phyloP scores from a whole-genome alignment of 176 grass and related monocot species.

The Musa beccarii region DNA sequence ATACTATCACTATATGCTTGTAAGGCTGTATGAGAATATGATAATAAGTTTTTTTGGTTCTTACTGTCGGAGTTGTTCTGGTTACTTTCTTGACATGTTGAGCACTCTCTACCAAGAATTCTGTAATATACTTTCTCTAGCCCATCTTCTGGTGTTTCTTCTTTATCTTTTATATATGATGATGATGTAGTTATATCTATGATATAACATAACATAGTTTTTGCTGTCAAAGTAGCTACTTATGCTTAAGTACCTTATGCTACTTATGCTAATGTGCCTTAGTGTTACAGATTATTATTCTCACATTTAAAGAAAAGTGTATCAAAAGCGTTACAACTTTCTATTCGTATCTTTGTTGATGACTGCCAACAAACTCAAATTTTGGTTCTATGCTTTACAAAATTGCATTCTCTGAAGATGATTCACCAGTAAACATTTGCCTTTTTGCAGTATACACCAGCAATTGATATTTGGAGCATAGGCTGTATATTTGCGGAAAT shows the following conservation, averaged over 20 bases:
- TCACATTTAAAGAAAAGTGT: background rate
- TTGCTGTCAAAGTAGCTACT: too few relatives aligned
- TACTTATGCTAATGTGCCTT: background rate
- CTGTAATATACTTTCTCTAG: too few relatives aligned
- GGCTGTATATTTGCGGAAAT: constrained; percentile 21
- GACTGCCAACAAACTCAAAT: background rate
- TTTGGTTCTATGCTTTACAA: background rate
- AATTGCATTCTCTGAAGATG: background rate
- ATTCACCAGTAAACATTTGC: background rate
- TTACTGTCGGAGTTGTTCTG: background rate
- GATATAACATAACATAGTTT: too few relatives aligned
- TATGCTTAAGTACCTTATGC: background rate
- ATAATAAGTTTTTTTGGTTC: background rate
- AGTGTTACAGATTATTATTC: background rate
- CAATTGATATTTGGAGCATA: constrained; percentile 16
- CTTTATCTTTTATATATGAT: too few relatives aligned
- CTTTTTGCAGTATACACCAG: constrained; percentile 19
- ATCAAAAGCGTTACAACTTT: background rate
- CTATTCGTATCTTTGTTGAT: background rate
- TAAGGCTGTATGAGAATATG: background rate
- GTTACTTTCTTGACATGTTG: background rate
- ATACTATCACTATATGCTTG: background rate
- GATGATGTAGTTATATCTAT: too few relatives aligned
- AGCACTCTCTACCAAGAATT: background rate
- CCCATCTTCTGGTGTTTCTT: too few relatives aligned